Evolutionary conservation across 1,139 yeast species (phyloP), one percentile per base, ranked within the genome.

Genomic region (Hemisphaericaspora xylofermentans): DNA sequence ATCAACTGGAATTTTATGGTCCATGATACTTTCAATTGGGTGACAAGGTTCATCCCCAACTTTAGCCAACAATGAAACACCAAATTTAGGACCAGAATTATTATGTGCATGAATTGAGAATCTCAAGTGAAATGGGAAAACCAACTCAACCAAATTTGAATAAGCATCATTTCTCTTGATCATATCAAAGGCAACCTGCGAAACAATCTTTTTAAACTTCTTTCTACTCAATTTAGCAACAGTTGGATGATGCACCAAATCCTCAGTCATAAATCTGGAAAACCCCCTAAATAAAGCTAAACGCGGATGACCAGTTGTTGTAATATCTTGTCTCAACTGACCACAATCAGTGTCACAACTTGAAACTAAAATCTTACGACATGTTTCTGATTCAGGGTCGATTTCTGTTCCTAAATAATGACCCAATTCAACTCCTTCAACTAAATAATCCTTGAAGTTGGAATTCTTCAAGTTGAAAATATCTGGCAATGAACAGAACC

Each of bases 111-210:
- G 85, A 44, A 80, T 79, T 8, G 84, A 78, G 33, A 79, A 63
- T 48, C 85, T 66, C 53, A 79, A 57, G 50, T 78, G 82, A 53
- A 75, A 76, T 6, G 85, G 85, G 44, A 80, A 78, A 38, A 78
- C 57, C 47, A 79, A 60, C 46, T 79, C 84, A 35, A 80, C 83
- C 53, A 79, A 63, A 53, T 80, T 80, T 3, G 84, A 79, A 52
- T 80, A 79, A 6, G 85, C 84, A 53, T 80, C 85, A 52, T 80
- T 80, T 47, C 84, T 48, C 39, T 74, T 78, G 45, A 80, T 80
- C 84, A 80, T 80, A 51, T 78, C 82, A 56, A 78, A 79, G 1
- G 84, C 82, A 42, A 78, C 76, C 47, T 68, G 70, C 3, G 81
- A 67, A 21, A 76, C 72, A 30, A 66, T 57, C 52, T 77, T 78